phyloP scores from a whole-genome alignment of 1,284 basidiomycete species.

The Takashimella koratensis region DNA sequence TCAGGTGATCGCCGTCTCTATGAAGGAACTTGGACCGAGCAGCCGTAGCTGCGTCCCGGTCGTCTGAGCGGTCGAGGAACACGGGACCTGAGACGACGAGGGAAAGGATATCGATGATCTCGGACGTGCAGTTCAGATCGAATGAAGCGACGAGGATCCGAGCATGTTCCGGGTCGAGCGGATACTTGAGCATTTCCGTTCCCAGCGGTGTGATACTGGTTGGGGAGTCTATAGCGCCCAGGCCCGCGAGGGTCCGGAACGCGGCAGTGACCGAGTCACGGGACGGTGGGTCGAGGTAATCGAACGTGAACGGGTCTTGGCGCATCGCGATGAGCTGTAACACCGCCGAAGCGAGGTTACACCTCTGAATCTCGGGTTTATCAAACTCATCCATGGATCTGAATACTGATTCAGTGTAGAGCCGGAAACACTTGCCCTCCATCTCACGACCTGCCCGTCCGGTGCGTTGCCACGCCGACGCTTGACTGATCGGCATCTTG shows the following conservation, averaged over 20 bases:
- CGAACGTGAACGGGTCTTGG: slow-evolving; percentile 70
- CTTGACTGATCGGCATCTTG: slow-evolving; percentile 81
- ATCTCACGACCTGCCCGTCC: slow-evolving; percentile 90
- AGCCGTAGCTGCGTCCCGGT: slow-evolving; percentile 66
- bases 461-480: slow-evolving; percentile 74
- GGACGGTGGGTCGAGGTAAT: slow-evolving; percentile 81
- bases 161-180: slow-evolving; percentile 76
- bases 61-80: slow-evolving; percentile 59
- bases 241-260: slow-evolving; percentile 67
- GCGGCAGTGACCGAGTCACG: slow-evolving; percentile 63
- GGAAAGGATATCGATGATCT: slow-evolving; percentile 74
- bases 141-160: slow-evolving; percentile 71
- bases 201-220: slow-evolving; percentile 67
- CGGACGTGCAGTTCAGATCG: slow-evolving; percentile 63
- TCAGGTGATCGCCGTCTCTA: slow-evolving; percentile 84
- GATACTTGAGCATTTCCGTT: slow-evolving; percentile 73
- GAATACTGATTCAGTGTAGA: slow-evolving; percentile 80
- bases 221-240: slow-evolving; percentile 67
- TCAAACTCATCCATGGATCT: slow-evolving; percentile 61
- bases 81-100: slow-evolving; percentile 66
- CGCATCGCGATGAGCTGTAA: slow-evolving; percentile 79
- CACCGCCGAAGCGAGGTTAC: slow-evolving; percentile 74
- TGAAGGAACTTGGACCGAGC: slow-evolving; percentile 75
- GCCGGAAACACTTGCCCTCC: slow-evolving; percentile 75
- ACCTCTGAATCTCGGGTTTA: slow-evolving; percentile 83